phyloP scores from a whole-genome alignment of 169 alveolate genomes.

The Babesia divergens region DNA sequence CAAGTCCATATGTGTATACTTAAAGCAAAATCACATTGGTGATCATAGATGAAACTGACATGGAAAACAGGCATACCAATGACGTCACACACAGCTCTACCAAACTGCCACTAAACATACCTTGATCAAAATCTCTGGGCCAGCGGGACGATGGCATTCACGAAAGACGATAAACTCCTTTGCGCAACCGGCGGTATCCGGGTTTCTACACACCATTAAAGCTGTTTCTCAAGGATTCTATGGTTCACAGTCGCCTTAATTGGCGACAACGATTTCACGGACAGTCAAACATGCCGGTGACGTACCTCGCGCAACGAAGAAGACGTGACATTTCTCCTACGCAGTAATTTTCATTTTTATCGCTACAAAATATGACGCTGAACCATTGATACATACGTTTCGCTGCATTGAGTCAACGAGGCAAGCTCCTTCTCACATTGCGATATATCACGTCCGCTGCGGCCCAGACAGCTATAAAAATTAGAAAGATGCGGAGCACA shows the following conservation, averaged over 20 bases:
- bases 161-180: slow-evolving; percentile 74
- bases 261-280: background rate
- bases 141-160: slow-evolving; percentile 77
- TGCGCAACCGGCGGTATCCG: slow-evolving; percentile 72
- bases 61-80: too few species aligned
- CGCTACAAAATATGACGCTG: slow-evolving; percentile 7
- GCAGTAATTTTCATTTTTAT: slow-evolving; percentile 63
- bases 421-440: slow-evolving; percentile 34
- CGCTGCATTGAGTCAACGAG: slow-evolving; percentile 53
- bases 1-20: too few species aligned
- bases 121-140: slow-evolving; percentile 70
- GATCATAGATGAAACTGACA: too few species aligned
- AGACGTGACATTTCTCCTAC: slow-evolving; percentile 66
- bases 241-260: too few species aligned
- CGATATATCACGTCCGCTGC: slow-evolving; percentile 55
- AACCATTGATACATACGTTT: slow-evolving; percentile 4
- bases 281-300: background rate
- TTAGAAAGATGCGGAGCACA: slow-evolving; percentile 40
- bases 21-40: too few species aligned
- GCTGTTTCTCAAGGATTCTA: background rate
- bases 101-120: too few species aligned
- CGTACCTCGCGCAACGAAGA: slow-evolving; percentile 71
- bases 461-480: slow-evolving; percentile 54
- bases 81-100: too few species aligned
- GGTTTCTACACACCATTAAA: slow-evolving; percentile 47